Evolutionary conservation across 345 rosid genomes (phyloP), one percentile per base, ranked within the genome.

Genomic region (Chamaenerion angustifolium): DNA sequence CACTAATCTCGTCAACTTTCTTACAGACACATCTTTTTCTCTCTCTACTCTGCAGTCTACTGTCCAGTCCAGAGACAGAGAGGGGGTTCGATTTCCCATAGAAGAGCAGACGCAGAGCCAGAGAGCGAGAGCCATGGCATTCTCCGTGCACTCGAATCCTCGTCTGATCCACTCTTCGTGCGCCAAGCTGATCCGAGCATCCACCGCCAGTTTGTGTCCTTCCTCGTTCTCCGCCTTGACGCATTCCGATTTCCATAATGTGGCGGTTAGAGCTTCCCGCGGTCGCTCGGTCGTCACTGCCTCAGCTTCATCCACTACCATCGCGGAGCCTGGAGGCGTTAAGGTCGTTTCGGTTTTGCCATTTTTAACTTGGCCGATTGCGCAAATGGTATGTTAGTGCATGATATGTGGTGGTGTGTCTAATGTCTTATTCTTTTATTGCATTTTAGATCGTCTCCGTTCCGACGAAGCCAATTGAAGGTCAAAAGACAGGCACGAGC

Each of bases 401-500:
- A 21, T 21, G 37, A 31, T 31, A 31, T 3, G 37, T 31, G 10
- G 0, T 31, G 37, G 25, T 3, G 37, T 25, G 40, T 8, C 37
- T 25, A 40, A 49, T 49, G 35, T 16, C 10, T 7, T 49, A 40
- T 16, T 49, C 10, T 49, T n/a, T 14, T 49, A 52, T 25, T 40
- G 49, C 46, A 9, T 14, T 55, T 49, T 65, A 82, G 93, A 63
- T 82, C 51, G 71, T 60, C 52, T 82, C 83, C 19, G 60, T 86
- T 57, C 72, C 92, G 10, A 82, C 92, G 55, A 76, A 78, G 76
- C 93, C 88, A 6, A 76, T 86, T 35, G 79, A 82, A 43, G 95
- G 88, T 21, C 93, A 78, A 61, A 86, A 80, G 70, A 86, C 93
- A 21, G 93, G 95, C 52, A 86, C 93, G 6, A 86, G 86, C 47